A percentile compares a stretch with the other conserved stretches of the same genome.
Evolutionary conservation across 192 early-diverging fungal genomes (phyloP).

Genomic region (Backusella luteola): DNA sequence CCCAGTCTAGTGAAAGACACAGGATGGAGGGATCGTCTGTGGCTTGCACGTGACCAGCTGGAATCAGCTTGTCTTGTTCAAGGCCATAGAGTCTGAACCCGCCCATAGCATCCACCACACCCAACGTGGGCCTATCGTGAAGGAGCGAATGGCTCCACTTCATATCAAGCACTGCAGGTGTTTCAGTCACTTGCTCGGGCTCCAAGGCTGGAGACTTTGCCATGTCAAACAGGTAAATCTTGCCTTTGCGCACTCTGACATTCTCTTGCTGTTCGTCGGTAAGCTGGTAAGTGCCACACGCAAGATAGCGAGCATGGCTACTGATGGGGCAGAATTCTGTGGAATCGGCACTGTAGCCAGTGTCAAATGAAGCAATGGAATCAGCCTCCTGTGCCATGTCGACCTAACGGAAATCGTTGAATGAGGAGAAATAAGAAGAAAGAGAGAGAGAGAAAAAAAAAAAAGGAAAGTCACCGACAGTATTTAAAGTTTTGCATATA

Average conservation of each 20-base stretch:
- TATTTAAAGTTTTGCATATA: neutral
- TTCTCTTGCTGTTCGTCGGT: constrained; percentile 37
- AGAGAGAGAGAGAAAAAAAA: neutral
- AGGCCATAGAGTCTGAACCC: constrained; percentile 50
- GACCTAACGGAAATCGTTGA: neutral
- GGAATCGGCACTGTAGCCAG: constrained; percentile 69
- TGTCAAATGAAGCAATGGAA: constrained; percentile 57
- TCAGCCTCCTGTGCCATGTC: constrained; percentile 15
- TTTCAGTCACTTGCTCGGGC: constrained; percentile 52
- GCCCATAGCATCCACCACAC: constrained; percentile 63
- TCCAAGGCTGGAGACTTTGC: neutral
- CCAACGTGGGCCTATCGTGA: constrained; percentile 46
- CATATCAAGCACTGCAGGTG: constrained; percentile 68
- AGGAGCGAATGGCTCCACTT: constrained; percentile 68
- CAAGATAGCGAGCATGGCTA: constrained; percentile 44
- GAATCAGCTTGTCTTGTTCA: neutral
- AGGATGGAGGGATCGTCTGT: constrained; percentile 52
- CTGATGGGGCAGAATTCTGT: constrained; percentile 68
- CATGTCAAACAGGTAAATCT: constrained; percentile 30
- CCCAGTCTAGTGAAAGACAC: constrained; percentile 90
- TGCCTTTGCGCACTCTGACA: constrained; percentile 33
- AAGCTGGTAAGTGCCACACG: constrained; percentile 75
- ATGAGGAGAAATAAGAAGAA: neutral
- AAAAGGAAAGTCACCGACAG: neutral
- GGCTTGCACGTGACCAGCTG: constrained; percentile 40